phyloP scores from a whole-genome alignment of 2,329 filamentous ascomycete species.

The Dryadomyces quercivorus region DNA sequence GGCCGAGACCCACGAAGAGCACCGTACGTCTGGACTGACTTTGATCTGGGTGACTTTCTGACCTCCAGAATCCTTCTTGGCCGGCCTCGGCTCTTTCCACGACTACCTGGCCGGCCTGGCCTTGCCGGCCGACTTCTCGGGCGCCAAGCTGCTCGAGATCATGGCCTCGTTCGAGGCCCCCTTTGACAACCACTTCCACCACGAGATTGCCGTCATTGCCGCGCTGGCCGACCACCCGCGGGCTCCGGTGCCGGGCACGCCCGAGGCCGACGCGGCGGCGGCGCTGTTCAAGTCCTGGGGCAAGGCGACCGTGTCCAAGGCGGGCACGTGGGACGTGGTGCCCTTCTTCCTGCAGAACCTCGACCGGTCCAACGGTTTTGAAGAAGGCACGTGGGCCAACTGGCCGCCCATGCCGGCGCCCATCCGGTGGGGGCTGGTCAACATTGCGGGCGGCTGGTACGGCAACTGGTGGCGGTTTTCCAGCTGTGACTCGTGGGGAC shows the following conservation, averaged over 20 bases:
- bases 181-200: conserved; percentile 44
- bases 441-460: conserved; percentile 44
- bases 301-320: conserved; percentile 51
- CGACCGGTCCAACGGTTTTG: conserved; percentile 36
- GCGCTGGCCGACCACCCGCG: conserved; percentile 34
- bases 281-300: conserved; percentile 48
- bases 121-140: conserved; percentile 29
- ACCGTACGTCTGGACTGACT: conserved; percentile 25
- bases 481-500: conserved; percentile 43
- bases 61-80: conserved; percentile 32
- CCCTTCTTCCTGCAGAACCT: conserved; percentile 54
- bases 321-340: conserved; percentile 45
- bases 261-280: conserved; percentile 31
- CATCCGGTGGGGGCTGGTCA: conserved; percentile 46
- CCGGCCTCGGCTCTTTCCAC: conserved; percentile 37
- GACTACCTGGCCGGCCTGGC: conserved; percentile 34
- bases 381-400: conserved; percentile 46
- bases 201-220: conserved; percentile 40
- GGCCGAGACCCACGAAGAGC: conserved; percentile 40
- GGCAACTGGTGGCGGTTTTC: conserved; percentile 52
- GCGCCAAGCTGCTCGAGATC: conserved; percentile 31
- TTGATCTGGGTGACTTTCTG: neutral
- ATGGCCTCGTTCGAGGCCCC: conserved; percentile 36
- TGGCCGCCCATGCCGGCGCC: conserved; percentile 54
- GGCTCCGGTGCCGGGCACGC: conserved; percentile 33